Base-by-base conservation (phyloP, 805 yeast species). In the Naumovozyma baii region DNA sequence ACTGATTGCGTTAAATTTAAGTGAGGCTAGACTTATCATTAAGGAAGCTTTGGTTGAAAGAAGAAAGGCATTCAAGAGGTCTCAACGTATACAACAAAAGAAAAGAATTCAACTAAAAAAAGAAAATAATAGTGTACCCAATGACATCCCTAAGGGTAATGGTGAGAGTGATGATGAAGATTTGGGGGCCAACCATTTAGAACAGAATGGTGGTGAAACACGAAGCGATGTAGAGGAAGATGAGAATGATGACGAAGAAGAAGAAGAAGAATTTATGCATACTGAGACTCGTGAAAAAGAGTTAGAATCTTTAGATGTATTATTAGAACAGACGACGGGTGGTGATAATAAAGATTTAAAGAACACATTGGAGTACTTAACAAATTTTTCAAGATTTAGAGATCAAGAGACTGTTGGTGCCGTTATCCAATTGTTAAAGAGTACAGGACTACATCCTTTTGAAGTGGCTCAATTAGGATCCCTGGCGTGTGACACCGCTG, bases 401-500 rank as follows among this genome's bases (percentile, higher is more conserved):
- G 95, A 87, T 60, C 82, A 86, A 31, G 88, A 88, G 45, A 86
- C 96, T 0, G 88, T 92, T 26, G 80, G 85, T 42, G 95, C 96
- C 1, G 97, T 87, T 16, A 96, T 90, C 57, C 84, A 83, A 50
- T 66, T 92, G 46, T 69, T 92, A 55, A 79, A 76, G 45, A 67
- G 80, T 19, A 76, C 81, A 36, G 80, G 77, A 19, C 64, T 92
- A 52, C 98, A 92, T 67, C 97, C 98, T 1, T 92, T 92, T 61
- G 98, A 92, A 64, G 69, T 85, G 39, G 95, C 97, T 1, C 97
- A 92, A 63, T 40, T 69, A 42, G 90, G 94, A 0, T 84, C 94
- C 3, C 70, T 90, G 45, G 83, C 92, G 22, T 88, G 96, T 63
- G 98, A 90, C 56, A 96, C 90, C 46, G 87, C 94, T 4, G 98